Evolutionary conservation across 2,329 filamentous ascomycete species (phyloP), one percentile per base, ranked within the genome.

Genomic region (Exophiala spinifera): DNA sequence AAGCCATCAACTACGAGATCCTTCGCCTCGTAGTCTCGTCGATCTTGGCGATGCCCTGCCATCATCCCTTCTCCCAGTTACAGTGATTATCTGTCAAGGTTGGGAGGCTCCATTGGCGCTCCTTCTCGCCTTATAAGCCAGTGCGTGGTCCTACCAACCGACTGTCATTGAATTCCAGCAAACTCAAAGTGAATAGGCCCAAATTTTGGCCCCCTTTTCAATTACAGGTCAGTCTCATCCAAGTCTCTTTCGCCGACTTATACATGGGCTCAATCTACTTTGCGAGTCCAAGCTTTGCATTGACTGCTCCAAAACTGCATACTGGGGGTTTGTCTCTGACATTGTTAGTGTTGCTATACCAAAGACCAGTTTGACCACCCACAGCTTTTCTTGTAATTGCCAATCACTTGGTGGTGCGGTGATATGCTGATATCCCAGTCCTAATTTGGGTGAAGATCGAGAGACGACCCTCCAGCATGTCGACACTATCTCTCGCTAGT

Each of bases 251-350:
- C n/a, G 10, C 2, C 17, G 36, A 19, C 36, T n/a, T 39, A 39
- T 39, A 39, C 36, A 39, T 39, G 4, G 17, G 36, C 36, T 39
- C 36, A 47, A 36, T 36, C 45, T 47, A 10, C 20, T 34, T 23
- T 49, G 19, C 34, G 46, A 49, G 46, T 47, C 46, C 36, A 49
- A 49, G 46, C 45, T 49, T 49, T 23, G n/a, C 6, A 20, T 17
- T 31, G 21, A 31, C 14, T 17, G 4, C 28, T 17, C 44, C 15
- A 3, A 46, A 17, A 31, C 14, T 25, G 15, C 17, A 15, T 23
- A n/a, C 4, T 19, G 19, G 23, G 36, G 17, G 36, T 39, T 39
- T n/a, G 36, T 39, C 17, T 39, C 17, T 39, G 36, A 39, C 36
- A 39, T 39, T 5, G 14, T 15, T 10, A 15, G 4, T 39, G 36